Evolutionary conservation across 1,139 yeast genomes (phyloP).

Genomic region (Kodamaea sp.): DNA sequence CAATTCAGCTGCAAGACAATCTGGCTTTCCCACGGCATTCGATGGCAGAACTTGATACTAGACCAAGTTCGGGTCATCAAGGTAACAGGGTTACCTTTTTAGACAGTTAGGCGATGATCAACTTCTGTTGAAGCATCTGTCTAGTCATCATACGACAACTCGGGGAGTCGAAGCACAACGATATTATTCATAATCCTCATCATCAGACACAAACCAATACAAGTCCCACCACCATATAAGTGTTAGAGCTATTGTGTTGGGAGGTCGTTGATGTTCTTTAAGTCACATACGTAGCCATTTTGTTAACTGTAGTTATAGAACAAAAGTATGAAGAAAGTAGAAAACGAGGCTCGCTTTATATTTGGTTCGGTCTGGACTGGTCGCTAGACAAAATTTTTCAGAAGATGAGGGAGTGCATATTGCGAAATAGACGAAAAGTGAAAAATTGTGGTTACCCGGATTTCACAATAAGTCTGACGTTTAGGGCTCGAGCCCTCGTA

Average conservation of each 20-base stretch:
- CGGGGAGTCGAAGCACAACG: no score
- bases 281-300: constrained; percentile 23
- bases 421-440: neutral
- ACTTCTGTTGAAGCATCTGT: no score
- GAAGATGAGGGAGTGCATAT: constrained; percentile 2
- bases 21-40: constrained; percentile 45
- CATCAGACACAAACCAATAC: constrained; percentile 10
- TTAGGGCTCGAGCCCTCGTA: no score
- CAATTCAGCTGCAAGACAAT: constrained; percentile 45
- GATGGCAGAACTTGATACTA: no score
- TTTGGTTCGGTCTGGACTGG: neutral
- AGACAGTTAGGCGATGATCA: no score
- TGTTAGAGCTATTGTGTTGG: constrained; percentile 5
- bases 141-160: no score
- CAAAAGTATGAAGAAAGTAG: neutral
- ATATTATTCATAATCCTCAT: constrained; percentile 10
- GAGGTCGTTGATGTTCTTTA: constrained; percentile 7
- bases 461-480: no score
- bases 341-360: neutral
- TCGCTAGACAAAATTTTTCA: neutral
- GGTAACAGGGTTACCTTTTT: no score
- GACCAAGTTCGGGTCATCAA: no score
- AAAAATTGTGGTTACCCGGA: no score
- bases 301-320: constrained; percentile 12
- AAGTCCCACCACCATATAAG: neutral